Conservation (phyloP, 345 rosid species). For the Murraya paniculata region DNA sequence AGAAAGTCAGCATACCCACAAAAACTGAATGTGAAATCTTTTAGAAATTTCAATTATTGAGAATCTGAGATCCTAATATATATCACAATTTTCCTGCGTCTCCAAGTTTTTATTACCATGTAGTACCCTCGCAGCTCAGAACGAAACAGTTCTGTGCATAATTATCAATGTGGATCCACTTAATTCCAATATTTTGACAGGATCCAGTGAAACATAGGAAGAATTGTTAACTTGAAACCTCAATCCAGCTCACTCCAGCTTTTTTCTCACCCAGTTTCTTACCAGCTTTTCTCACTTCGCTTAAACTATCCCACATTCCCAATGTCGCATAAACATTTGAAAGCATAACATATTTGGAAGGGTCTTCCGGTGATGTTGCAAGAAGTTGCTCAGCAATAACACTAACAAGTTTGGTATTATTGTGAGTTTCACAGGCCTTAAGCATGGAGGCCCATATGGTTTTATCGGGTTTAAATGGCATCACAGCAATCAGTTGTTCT, state of each 20-base stretch:
- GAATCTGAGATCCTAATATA: background rate
- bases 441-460: constrained; percentile 73
- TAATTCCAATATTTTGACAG: background rate
- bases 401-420: constrained; percentile 38
- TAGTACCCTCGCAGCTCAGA: background rate
- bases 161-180: constrained; percentile 6
- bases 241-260: constrained; percentile 68
- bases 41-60: background rate
- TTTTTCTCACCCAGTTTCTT: constrained; percentile 48
- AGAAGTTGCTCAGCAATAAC: constrained; percentile 43
- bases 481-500: constrained; percentile 39
- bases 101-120: background rate
- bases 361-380: constrained; percentile 41
- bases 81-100: background rate
- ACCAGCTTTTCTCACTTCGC: constrained; percentile 51
- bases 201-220: background rate
- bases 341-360: constrained; percentile 55
- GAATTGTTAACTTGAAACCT: constrained; percentile 25
- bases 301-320: constrained; percentile 63
- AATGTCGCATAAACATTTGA: constrained; percentile 63
- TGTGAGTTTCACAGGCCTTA: constrained; percentile 58
- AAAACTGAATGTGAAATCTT: background rate
- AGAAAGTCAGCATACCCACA: background rate
- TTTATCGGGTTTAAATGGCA: constrained; percentile 64
- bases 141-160: background rate